Conservation (phyloP, 2,329 filamentous ascomycete genomes). For the Phialocephala subalpina region DNA sequence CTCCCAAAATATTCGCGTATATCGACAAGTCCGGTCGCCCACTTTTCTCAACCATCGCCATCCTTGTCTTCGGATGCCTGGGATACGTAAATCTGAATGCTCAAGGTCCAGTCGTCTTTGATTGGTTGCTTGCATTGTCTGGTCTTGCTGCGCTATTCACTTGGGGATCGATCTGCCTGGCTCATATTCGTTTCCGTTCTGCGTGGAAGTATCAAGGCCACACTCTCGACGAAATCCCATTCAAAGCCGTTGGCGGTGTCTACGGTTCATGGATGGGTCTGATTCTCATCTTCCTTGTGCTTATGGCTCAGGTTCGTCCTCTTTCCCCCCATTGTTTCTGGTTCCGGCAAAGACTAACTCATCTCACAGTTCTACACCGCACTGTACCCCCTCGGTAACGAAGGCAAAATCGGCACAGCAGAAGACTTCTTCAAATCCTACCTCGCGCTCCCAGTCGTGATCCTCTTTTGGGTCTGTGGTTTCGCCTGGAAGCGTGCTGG, state of each 20-base stretch:
- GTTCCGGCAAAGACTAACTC: conserved; percentile 4
- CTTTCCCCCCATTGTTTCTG: background rate
- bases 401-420: conserved; percentile 52
- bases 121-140: conserved; percentile 73
- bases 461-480: conserved; percentile 62
- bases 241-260: conserved; percentile 59
- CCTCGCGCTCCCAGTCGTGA: conserved; percentile 60
- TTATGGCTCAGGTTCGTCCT: conserved; percentile 58
- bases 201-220: conserved; percentile 68
- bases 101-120: conserved; percentile 58
- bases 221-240: conserved; percentile 54
- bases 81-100: conserved; percentile 60
- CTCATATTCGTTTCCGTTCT: conserved; percentile 70
- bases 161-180: conserved; percentile 72
- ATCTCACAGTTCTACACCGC: conserved; percentile 55
- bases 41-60: conserved; percentile 59
- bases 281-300: conserved; percentile 68
- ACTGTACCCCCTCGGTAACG: conserved; percentile 64
- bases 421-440: conserved; percentile 62
- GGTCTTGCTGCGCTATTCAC: conserved; percentile 77
- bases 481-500: conserved; percentile 71
- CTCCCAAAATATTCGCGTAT: conserved; percentile 78
- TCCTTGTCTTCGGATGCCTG: conserved; percentile 61
- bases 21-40: conserved; percentile 84
- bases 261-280: conserved; percentile 74